These are phyloP conservation scores for Zostera marina DNA, from an alignment of 116 monocot genomes.

Conservation along the genomic window DNA sequence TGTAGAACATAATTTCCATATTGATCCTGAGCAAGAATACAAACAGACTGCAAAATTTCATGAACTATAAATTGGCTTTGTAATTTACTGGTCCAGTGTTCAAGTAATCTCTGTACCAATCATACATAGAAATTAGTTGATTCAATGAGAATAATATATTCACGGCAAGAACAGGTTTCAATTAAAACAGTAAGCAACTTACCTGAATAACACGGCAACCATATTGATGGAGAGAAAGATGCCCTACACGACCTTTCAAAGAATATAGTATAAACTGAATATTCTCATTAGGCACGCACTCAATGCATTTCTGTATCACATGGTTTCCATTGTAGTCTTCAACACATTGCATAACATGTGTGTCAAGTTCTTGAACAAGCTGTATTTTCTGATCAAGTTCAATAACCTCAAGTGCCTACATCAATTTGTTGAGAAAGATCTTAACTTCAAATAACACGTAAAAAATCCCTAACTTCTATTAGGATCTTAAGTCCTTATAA, in stretches of 20 bases:
- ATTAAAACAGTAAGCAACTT: neutral
- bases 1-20: constrained; percentile 99
- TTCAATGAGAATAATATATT: neutral
- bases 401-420: constrained; percentile 88
- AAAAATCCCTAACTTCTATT: too few species aligned
- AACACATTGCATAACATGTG: constrained; percentile 82
- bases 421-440: constrained; percentile 3
- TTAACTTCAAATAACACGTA: too few species aligned
- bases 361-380: constrained; percentile 83
- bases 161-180: neutral
- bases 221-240: constrained; percentile 82
- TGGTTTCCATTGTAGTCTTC: constrained; percentile 96
- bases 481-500: too few species aligned
- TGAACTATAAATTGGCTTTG: constrained; percentile 63
- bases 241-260: constrained; percentile 68
- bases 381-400: constrained; percentile 71
- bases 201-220: constrained; percentile 99
- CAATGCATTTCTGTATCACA: constrained; percentile 99
- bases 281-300: constrained; percentile 71
- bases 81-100: constrained; percentile 63
- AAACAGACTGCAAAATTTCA: constrained; percentile 84
- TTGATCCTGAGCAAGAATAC: constrained; percentile 77
- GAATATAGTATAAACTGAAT: constrained; percentile 80
- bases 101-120: constrained; percentile 58
- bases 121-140: neutral